Conservation (phyloP, 441 rosid genomes). For the Geranium incanum region DNA sequence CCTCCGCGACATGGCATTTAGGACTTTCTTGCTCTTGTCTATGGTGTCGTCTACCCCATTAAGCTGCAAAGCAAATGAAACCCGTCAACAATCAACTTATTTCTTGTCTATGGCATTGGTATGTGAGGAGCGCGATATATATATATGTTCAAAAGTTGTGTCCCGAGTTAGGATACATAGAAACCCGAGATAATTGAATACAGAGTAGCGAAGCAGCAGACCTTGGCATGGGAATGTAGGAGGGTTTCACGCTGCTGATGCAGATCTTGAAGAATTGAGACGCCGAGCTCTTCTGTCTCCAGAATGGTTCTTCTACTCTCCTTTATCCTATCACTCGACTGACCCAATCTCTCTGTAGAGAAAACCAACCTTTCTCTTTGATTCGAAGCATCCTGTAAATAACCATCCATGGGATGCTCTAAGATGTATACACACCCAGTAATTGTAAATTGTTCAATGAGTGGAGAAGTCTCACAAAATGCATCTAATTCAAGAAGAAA, state of each 20-base stretch:
- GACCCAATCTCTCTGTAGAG: conserved; percentile 57
- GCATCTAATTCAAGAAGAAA: not conserved
- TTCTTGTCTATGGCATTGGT: not conserved
- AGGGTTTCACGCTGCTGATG: conserved; percentile 64
- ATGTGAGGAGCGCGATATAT: not conserved
- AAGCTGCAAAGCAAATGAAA: conserved; percentile 1
- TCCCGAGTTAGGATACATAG: not conserved
- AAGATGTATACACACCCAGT: not conserved
- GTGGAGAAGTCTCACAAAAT: not conserved
- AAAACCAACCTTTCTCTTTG: conserved; percentile 44
- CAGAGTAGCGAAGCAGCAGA: conserved; percentile 5
- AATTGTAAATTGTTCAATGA: not conserved
- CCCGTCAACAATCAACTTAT: not conserved
- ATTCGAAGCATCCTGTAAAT: conserved; percentile 1
- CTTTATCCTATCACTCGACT: conserved; percentile 51
- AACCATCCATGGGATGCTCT: not conserved
- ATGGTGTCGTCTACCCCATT: conserved; percentile 41
- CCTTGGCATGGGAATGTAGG: conserved; percentile 56
- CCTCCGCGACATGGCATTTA: conserved; percentile 56
- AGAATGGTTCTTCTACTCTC: conserved; percentile 56
- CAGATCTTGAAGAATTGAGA: conserved; percentile 52
- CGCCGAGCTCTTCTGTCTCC: conserved; percentile 63
- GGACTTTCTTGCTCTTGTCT: conserved; percentile 58
- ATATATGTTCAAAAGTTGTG: not conserved
- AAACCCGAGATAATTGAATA: not conserved